These are phyloP conservation scores for Hanseniaspora lindneri DNA, from an alignment of 805 yeast species.

Conservation along the genomic window DNA sequence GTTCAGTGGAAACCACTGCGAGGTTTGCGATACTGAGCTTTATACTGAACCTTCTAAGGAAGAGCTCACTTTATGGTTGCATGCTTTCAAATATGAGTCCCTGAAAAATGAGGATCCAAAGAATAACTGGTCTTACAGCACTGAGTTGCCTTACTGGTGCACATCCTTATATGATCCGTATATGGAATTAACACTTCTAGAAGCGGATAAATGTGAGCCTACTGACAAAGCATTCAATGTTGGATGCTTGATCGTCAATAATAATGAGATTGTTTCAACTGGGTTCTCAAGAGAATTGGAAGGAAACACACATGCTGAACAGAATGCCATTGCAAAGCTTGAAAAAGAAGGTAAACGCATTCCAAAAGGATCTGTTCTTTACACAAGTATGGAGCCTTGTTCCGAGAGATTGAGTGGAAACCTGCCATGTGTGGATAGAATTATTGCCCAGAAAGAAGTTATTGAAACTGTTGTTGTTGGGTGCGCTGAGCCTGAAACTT, in stretches of 20 bases:
- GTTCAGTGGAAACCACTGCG: conserved; percentile 33
- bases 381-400: conserved; percentile 98
- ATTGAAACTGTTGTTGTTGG: conserved; percentile 81
- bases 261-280: conserved; percentile 45
- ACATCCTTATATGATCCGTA: conserved; percentile 40
- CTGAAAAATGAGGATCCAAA: conserved; percentile 24
- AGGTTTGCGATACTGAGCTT: conserved; percentile 53
- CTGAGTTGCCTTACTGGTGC: conserved; percentile 80
- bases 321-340: conserved; percentile 77
- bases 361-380: conserved; percentile 69
- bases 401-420: conserved; percentile 81
- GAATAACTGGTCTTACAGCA: conserved; percentile 57
- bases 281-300: conserved; percentile 86
- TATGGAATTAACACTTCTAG: conserved; percentile 66
- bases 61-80: conserved; percentile 81
- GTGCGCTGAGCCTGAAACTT: conserved; percentile 78
- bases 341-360: conserved; percentile 33
- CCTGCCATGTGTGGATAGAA: conserved; percentile 73
- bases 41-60: conserved; percentile 83
- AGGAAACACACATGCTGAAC: conserved; percentile 97
- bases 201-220: conserved; percentile 70
- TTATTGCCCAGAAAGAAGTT: conserved; percentile 37
- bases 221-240: conserved; percentile 83
- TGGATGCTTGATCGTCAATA: conserved; percentile 74
- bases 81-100: conserved; percentile 71